Evolutionary conservation across 345 rosid species (phyloP), one percentile per base, ranked within the genome.

Genomic region (Ceriops decandra): DNA sequence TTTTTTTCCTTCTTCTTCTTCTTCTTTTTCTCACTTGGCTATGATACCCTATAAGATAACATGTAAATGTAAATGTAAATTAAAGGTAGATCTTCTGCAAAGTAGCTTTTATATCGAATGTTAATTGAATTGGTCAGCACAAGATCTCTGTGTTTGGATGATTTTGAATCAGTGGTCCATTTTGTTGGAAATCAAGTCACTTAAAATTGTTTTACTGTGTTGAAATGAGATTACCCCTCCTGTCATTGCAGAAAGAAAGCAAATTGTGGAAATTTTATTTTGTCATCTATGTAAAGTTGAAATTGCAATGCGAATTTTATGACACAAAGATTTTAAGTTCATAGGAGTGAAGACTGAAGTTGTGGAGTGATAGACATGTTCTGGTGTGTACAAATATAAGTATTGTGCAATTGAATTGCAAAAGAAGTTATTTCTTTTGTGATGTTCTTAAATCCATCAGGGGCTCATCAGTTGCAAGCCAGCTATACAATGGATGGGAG

Each of bases 401-500:
- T 16, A 42, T 42, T 42, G 17, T 42, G 49, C 49, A 13, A 0
- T 42, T 42, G 19, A 42, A 42, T 42, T 42, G 16, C 49, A 13
- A 0, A 13, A 2, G 49, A 42, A 42, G 17, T 42, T 42, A 42
- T 13, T 42, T 42, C 49, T 42, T 13, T 42, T 42, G 49, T 24
- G 31, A 56, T 21, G 26, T 24, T 56, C 59, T 11, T 56, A 56
- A 56, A 56, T 56, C 24, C 36, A 62, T 73, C 86, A 89, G 98
- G 98, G 62, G 49, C 62, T 67, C 74, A 74, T 67, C 84, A 57
- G 60, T 68, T 76, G 60, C 83, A 68, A 58, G 69, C 76, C 33
- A 81, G 82, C 66, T 77, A 67, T 68, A 76, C 79, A 10, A 85
- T 89, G 96, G 95, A 85, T n/a, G 76, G 72, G 57, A 74, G 57